Percentiles rank a stretch among this genome's conserved stretches.
Evolutionary conservation across 371 early-diverging fungal species (phyloP).

Genomic region (Actinomortierella wolfii): DNA sequence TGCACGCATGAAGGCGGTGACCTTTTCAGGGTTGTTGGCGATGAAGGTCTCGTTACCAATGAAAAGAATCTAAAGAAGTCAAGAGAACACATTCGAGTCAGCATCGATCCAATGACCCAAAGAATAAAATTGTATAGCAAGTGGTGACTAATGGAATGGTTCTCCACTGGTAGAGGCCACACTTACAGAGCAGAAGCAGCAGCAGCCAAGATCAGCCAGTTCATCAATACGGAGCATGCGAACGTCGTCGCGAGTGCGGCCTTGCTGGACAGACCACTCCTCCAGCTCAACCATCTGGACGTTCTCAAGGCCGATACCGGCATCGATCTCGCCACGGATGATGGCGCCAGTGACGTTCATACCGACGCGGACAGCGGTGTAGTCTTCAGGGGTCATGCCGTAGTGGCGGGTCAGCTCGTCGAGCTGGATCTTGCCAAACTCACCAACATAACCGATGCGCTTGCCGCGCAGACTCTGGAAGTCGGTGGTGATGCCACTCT

Average conservation of each 20-base stretch:
- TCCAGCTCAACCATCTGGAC: conserved; percentile 74
- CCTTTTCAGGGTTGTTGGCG: conserved; percentile 60
- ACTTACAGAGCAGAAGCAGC: conserved; percentile 70
- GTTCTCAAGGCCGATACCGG: conserved; percentile 75
- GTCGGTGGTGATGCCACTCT: conserved; percentile 61
- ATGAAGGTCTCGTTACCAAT: conserved; percentile 70
- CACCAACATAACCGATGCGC: conserved; percentile 68
- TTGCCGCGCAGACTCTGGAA: conserved; percentile 61
- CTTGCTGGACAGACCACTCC: conserved; percentile 62
- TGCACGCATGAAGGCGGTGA: conserved; percentile 58
- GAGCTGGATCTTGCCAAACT: conserved; percentile 71
- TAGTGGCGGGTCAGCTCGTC: conserved; percentile 65
- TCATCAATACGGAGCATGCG: conserved; percentile 72
- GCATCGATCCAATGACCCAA: too few relatives aligned
- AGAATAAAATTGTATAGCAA: too few relatives aligned
- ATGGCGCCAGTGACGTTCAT: conserved; percentile 70
- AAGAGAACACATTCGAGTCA: background rate
- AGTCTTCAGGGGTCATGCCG: conserved; percentile 65
- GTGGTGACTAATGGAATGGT: too few relatives aligned
- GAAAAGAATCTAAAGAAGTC: conserved; percentile 54
- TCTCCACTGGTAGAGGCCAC: too few relatives aligned
- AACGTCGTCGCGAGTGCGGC: conserved; percentile 58
- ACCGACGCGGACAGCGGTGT: conserved; percentile 68
- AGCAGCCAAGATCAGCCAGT: conserved; percentile 67
- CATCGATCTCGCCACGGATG: conserved; percentile 65